phyloP scores from a whole-genome alignment of 208 protist genomes.

The Leishmania gerbilli region DNA sequence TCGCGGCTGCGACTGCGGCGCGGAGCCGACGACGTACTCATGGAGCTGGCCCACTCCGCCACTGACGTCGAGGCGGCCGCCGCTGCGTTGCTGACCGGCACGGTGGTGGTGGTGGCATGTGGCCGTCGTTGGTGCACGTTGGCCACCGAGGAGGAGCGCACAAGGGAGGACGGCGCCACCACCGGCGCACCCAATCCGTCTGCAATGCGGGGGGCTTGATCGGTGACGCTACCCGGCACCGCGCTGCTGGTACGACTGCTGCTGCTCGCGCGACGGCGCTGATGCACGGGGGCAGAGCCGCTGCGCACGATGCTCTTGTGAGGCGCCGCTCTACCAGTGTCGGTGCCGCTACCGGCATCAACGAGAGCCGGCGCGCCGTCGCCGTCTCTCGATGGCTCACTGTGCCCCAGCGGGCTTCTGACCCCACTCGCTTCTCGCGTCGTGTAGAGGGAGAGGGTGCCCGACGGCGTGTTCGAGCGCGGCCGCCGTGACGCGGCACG shows the following conservation, averaged over 20 bases:
- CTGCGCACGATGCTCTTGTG: neutral
- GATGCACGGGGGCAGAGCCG: slow-evolving; percentile 4
- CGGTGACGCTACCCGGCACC: neutral
- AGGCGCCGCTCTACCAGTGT: neutral
- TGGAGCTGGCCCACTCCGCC: neutral
- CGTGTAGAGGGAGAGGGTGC: slow-evolving; percentile 11
- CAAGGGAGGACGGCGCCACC: neutral
- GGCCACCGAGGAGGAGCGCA: slow-evolving; percentile 6
- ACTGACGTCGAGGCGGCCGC: neutral
- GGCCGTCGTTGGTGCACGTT: neutral
- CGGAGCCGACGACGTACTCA: neutral
- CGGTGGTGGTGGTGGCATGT: neutral
- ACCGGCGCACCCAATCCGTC: neutral
- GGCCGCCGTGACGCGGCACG: neutral
- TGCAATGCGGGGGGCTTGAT: neutral
- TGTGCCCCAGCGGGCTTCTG: neutral
- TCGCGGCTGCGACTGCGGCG: slow-evolving; percentile 10
- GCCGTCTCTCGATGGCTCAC: too few species aligned
- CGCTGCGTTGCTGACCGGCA: too few species aligned
- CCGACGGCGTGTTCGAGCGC: slow-evolving; percentile 12
- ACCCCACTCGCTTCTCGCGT: slow-evolving; percentile 4
- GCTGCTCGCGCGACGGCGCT: neutral
- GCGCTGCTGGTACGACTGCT: neutral
- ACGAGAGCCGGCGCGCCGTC: neutral
- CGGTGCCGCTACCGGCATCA: neutral